Evolutionary conservation across 192 early-diverging fungal species (phyloP).

Genomic region (Coemansia umbellata): DNA sequence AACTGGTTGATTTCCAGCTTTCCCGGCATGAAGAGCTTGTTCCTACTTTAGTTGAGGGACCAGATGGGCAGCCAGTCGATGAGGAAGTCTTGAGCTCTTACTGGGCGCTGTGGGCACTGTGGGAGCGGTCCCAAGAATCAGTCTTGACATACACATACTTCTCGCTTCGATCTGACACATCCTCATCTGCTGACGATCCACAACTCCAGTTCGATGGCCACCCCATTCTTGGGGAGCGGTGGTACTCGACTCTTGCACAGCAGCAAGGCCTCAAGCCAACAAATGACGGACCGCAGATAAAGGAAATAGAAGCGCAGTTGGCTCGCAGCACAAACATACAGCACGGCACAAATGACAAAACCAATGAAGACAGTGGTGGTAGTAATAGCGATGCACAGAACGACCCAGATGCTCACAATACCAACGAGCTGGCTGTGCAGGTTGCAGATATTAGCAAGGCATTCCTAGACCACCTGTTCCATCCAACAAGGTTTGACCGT

Average conservation of each 20-base stretch:
- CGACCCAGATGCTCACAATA: not conserved
- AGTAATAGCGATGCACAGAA: not conserved
- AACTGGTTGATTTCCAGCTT: constrained; percentile 42
- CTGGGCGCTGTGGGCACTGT: constrained; percentile 50
- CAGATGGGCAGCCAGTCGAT: constrained; percentile 11
- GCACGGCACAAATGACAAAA: not conserved
- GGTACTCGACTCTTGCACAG: constrained; percentile 35
- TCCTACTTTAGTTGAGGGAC: constrained; percentile 17
- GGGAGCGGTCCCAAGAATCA: constrained; percentile 38
- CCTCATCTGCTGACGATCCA: not conserved
- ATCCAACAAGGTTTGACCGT: constrained; percentile 38
- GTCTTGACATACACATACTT: constrained; percentile 42
- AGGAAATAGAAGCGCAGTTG: constrained; percentile 34
- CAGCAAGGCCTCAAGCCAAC: constrained; percentile 21
- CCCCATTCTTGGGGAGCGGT: constrained; percentile 36
- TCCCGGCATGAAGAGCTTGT: constrained; percentile 21
- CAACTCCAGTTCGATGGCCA: constrained; percentile 32
- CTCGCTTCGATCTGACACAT: constrained; percentile 14
- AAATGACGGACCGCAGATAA: constrained; percentile 30
- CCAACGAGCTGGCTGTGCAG: constrained; percentile 11
- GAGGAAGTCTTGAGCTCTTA: constrained; percentile 19
- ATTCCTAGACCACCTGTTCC: constrained; percentile 46
- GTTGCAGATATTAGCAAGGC: constrained; percentile 23
- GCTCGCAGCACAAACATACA: not conserved
- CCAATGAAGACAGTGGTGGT: not conserved